phyloP scores from a whole-genome alignment of 345 rosid genomes.

The Linum trigynum region DNA sequence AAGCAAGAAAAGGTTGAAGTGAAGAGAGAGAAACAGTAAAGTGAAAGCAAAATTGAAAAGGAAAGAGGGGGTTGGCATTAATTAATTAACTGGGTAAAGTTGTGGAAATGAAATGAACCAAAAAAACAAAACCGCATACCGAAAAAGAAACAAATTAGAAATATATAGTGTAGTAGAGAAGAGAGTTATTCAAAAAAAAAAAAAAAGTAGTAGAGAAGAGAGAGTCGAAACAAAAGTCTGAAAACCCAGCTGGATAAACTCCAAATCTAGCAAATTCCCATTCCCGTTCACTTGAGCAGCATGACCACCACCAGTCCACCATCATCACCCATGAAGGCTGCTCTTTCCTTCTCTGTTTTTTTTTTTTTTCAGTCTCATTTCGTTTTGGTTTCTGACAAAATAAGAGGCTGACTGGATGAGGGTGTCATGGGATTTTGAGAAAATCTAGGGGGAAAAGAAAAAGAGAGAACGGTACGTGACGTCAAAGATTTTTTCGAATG shows the following conservation, averaged over 20 bases:
- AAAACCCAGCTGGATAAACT: constrained; percentile 12
- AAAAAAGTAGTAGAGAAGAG: neutral
- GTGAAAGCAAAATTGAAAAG: constrained; percentile 27
- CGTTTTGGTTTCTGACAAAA: neutral
- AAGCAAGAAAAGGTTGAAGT: no score
- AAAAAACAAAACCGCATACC: no score
- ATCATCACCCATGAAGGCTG: no score
- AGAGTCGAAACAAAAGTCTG: neutral
- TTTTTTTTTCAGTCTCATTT: neutral
- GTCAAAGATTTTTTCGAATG: neutral
- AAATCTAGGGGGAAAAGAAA: neutral
- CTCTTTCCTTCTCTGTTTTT: neutral
- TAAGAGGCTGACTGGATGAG: neutral
- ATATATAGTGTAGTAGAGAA: neutral
- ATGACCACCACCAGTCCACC: no score
- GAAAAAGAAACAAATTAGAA: no score
- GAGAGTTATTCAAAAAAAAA: no score
- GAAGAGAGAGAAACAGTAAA: constrained; percentile 31
- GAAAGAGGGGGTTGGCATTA: constrained; percentile 30
- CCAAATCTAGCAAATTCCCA: constrained; percentile 10
- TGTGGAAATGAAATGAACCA: no score
- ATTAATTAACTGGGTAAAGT: constrained; percentile 22
- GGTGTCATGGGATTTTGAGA: neutral
- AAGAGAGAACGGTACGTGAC: neutral
- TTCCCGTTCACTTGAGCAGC: neutral